Conservation (phyloP, 331 rosid genomes). For the Arachis monticola region DNA sequence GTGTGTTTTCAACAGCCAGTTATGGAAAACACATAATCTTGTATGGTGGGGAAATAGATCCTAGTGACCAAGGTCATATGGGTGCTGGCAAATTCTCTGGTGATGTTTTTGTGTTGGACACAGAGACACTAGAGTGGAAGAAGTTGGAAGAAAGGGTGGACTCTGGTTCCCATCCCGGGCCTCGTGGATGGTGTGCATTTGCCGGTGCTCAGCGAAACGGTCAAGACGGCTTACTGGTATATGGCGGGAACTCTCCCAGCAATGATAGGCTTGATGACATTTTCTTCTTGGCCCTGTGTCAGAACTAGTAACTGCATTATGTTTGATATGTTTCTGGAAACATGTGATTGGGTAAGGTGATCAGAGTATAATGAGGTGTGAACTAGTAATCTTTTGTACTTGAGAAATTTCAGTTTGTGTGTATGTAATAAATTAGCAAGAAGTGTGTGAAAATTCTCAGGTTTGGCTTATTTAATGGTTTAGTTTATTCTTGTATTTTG, state of each 20-base stretch:
- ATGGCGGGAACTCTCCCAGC: constrained; percentile 90
- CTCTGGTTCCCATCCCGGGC: constrained; percentile 65
- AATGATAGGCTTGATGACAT: constrained; percentile 89
- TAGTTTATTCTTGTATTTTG: too few species aligned
- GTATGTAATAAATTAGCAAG: too few species aligned
- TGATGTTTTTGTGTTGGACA: constrained; percentile 70
- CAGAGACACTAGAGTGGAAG: constrained; percentile 59
- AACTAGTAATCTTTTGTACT: neutral
- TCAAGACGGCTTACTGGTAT: constrained; percentile 65
- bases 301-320: neutral
- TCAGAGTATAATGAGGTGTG: neutral
- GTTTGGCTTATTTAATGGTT: too few species aligned
- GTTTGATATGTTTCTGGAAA: neutral
- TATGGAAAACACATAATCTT: constrained; percentile 65
- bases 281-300: constrained; percentile 56
- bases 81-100: constrained; percentile 79
- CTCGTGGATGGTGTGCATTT: constrained; percentile 89
- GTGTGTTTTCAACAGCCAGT: constrained; percentile 64
- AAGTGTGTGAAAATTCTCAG: too few species aligned
- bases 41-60: constrained; percentile 90
- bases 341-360: neutral
- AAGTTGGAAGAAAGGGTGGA: constrained; percentile 54
- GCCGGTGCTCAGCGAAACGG: constrained; percentile 51
- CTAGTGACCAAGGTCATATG: constrained; percentile 83
- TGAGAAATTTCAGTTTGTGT: neutral